Evolutionary conservation across 2,329 filamentous ascomycete species (phyloP).

Genomic region (Gaeumannomyces tritici): DNA sequence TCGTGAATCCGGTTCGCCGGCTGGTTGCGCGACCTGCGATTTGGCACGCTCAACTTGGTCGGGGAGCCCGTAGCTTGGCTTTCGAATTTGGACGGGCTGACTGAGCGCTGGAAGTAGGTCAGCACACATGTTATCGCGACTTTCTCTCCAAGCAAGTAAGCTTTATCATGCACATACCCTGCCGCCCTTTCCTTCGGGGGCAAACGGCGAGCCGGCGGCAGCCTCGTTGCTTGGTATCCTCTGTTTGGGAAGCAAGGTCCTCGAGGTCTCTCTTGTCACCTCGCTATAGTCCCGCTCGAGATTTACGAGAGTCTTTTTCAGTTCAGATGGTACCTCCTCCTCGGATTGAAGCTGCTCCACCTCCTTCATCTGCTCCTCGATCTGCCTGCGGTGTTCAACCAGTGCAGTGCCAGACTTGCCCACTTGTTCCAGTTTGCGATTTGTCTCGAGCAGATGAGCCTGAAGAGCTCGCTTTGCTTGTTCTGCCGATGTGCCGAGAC

Average conservation of each 20-base stretch:
- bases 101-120: conserved; percentile 42
- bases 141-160: too few relatives aligned
- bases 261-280: conserved; percentile 78
- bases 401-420: conserved; percentile 82
- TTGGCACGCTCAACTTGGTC: conserved; percentile 79
- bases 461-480: conserved; percentile 85
- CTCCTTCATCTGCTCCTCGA: conserved; percentile 73
- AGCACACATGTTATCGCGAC: conserved; percentile 6
- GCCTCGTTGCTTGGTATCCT: conserved; percentile 63
- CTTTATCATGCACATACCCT: conserved; percentile 28
- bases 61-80: conserved; percentile 78
- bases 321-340: conserved; percentile 69
- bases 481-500: conserved; percentile 66
- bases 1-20: conserved; percentile 83
- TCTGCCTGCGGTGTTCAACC: conserved; percentile 75
- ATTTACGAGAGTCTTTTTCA: conserved; percentile 73
- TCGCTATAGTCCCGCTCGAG: conserved; percentile 95
- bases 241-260: conserved; percentile 80
- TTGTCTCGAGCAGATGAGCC: conserved; percentile 86
- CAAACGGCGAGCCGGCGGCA: conserved; percentile 39
- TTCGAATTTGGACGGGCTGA: conserved; percentile 71
- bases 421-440: conserved; percentile 82
- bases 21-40: conserved; percentile 83
- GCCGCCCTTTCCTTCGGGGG: conserved; percentile 39
- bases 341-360: conserved; percentile 71